Base-by-base conservation (phyloP, 225 moss, liverwort and hornwort species). In the Polytrichum commune region DNA sequence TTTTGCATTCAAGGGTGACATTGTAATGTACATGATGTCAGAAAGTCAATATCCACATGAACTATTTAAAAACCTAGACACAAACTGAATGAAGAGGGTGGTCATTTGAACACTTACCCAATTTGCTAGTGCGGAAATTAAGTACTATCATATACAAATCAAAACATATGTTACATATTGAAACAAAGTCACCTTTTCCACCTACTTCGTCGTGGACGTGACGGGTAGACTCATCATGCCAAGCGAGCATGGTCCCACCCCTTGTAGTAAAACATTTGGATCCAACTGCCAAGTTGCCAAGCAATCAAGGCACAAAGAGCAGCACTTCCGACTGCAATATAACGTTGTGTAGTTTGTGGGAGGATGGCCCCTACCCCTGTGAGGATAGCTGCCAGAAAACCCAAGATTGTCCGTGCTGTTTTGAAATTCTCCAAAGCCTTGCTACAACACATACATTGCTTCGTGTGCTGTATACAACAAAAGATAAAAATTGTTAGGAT, bases 221-320 rank as follows among this genome's bases (percentile, higher is more conserved):
- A 29, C 5, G 5, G 29, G 29, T 29, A 29, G 29, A 29, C 29
- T 29, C 35, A 67, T 83, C 69, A 87, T 0, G 85, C 72, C 38
- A 90, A 72, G 46, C 80, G 80, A 35, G 89, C 76, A 77, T 89
- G 95, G 67, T 85, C 83, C 85, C 92, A 92, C 32, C 95, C 95
- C 74, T 95, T 93, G 82, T 91, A 92, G 66, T 88, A 69, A 66
- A 91, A 93, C 67, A 86, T 88, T 60, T 79, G 86, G 74, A 92
- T 85, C 88, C 86, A 89, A 25, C 81, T 74, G 64, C 81, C 77
- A 27, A 95, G 73, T 78, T 82, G 53, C 92, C 90, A 93, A 1
- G 86, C 95, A 2, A 92, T 27, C 30, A 90, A 71, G 24, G 85
- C 84, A 25, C 84, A 73, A 53, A 91, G 2, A 5, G 69, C 86